Conservation (phyloP, 1,284 basidiomycete species). For the Vanrija sp. region DNA sequence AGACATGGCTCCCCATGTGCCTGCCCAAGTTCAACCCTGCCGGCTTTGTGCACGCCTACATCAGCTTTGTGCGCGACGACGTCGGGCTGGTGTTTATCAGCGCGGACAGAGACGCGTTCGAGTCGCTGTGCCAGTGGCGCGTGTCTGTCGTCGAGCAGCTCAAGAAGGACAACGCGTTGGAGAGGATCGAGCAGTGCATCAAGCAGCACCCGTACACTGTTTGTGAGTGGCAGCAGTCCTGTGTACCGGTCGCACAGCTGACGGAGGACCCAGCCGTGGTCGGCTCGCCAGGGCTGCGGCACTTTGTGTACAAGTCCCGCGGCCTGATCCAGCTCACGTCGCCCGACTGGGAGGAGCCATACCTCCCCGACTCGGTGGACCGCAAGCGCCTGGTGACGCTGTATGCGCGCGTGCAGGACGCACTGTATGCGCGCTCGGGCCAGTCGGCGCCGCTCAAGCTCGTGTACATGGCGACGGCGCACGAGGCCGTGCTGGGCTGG, state of each 20-base stretch:
- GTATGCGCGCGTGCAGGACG: constrained; percentile 79
- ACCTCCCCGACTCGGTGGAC: constrained; percentile 54
- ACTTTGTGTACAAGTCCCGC: constrained; percentile 92
- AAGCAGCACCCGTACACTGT: constrained; percentile 43
- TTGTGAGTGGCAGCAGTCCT: constrained; percentile 26
- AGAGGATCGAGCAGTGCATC: constrained; percentile 30
- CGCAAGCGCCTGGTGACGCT: constrained; percentile 60
- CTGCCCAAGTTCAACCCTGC: constrained; percentile 89
- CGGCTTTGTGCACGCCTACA: constrained; percentile 89
- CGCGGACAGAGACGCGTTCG: constrained; percentile 51
- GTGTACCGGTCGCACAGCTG: not conserved
- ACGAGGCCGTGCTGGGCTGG: constrained; percentile 76
- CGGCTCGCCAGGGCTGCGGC: constrained; percentile 78
- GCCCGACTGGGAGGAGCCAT: constrained; percentile 77
- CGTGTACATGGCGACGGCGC: constrained; percentile 74
- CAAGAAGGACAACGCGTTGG: constrained; percentile 58
- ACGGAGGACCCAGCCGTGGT: constrained; percentile 54
- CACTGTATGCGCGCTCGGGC: constrained; percentile 77
- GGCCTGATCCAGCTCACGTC: constrained; percentile 81
- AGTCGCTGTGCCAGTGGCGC: constrained; percentile 62
- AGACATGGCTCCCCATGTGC: constrained; percentile 93
- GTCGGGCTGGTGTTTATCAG: constrained; percentile 52
- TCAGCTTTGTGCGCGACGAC: constrained; percentile 61
- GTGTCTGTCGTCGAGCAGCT: constrained; percentile 64
- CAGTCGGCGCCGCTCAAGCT: constrained; percentile 69